Base-by-base conservation (phyloP, 345 rosid genomes). In the Melastoma malabathricum region DNA sequence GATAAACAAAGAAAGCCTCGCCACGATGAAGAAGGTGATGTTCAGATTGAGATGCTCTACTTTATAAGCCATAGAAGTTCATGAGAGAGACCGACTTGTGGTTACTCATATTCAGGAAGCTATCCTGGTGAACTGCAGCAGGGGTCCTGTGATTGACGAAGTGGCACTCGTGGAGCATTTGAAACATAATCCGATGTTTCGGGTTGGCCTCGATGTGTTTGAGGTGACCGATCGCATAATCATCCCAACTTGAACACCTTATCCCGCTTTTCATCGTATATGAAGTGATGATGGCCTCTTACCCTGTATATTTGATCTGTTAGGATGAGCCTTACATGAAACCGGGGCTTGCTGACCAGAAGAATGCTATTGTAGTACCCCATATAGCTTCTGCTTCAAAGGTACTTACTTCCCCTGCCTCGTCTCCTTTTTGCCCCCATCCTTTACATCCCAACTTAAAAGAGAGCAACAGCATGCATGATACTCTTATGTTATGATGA, bases 301-400 rank as follows among this genome's bases (percentile, higher is more conserved):
- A 31, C 23, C 23, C 25, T 6, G 5, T 22, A 55, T 6, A 14
- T 18, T 43, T 19, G 27, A 14, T 49, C 12, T 44, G 52, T 56
- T 59, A 85, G 97, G 96, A 90, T 46, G 98, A 92, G 65, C 98
- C 98, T 27, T 82, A 63, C 73, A 92, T 92, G 98, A 92, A 86
- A 67, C 98, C 96, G 10, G 98, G 98, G 3, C 89, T 92, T 46
- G 72, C 95, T 52, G 95, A 92, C 43, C 75, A 76, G 93, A 86
- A 92, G 76, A 92, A 92, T 45, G 96, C 93, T 8, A 59, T 86
- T 18, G 73, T 90, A 19, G 94, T 90, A 48, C 96, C 96, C 63
- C 98, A 86, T 65, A 86, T 86, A 65, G 96, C 98, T 64, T 92
- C 98, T 49, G 96, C 95, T 61, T 92, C 98, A 57, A 92, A 92